A percentile compares a stretch with the other conserved stretches of the same genome.
Evolutionary conservation across 257 asterid genomes (phyloP).

Genomic region (Catharanthus roseus): DNA sequence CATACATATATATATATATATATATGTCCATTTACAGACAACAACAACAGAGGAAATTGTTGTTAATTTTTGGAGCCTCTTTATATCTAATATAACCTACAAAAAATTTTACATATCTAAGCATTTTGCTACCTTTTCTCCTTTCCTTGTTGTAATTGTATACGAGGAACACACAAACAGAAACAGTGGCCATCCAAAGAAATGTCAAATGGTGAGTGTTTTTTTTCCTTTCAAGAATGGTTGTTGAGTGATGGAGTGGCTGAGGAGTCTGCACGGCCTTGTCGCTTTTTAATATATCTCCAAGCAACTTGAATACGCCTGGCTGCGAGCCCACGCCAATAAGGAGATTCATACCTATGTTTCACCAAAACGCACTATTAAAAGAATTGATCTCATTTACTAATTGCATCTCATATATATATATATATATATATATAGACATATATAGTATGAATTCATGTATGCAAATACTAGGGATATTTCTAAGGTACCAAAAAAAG

Average conservation of each 20-base stretch:
- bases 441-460: too few relatives aligned
- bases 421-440: too few relatives aligned
- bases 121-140: neutral
- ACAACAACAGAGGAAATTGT: neutral
- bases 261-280: slow-evolving; percentile 36
- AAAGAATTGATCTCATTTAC: too few relatives aligned
- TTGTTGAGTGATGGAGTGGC: slow-evolving; percentile 30
- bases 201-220: neutral
- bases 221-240: neutral
- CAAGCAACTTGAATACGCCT: slow-evolving; percentile 75
- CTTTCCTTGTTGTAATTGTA: neutral
- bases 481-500: neutral
- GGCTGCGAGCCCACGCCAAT: slow-evolving; percentile 72
- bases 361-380: neutral
- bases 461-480: neutral
- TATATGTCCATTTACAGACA: neutral
- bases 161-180: too few relatives aligned
- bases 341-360: slow-evolving; percentile 71
- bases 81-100: too few relatives aligned
- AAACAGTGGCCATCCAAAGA: neutral
- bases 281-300: slow-evolving; percentile 70
- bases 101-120: neutral
- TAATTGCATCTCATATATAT: too few relatives aligned
- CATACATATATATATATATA: too few relatives aligned
- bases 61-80: too few relatives aligned